Conservation (phyloP, 805 yeast genomes). For the Hemisphaericaspora nanyangensis region DNA sequence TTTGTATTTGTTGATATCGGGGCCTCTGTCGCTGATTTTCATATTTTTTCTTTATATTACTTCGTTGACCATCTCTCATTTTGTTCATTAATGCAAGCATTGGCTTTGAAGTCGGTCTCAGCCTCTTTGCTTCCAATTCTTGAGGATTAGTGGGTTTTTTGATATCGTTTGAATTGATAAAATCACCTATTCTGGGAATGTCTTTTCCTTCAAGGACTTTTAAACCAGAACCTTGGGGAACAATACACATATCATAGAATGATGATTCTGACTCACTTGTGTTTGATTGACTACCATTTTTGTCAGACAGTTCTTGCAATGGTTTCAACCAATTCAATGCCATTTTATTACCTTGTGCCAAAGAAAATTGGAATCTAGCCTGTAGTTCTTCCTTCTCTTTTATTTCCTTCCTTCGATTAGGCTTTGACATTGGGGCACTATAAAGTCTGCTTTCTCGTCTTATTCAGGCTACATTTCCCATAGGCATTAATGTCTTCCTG, state of each 20-base stretch:
- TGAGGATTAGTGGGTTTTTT: slow-evolving; percentile 5
- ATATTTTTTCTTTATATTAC: slow-evolving; percentile 14
- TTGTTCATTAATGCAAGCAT: slow-evolving; percentile 37
- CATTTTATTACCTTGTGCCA: slow-evolving; percentile 30
- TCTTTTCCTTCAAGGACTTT: slow-evolving; percentile 9
- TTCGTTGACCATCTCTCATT: slow-evolving; percentile 25
- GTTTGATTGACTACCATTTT: slow-evolving; percentile 1
- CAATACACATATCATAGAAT: slow-evolving; percentile 33
- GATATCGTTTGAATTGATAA: slow-evolving; percentile 14
- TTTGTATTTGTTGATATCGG: not conserved
- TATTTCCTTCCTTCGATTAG: slow-evolving; percentile 37
- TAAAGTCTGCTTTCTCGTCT: too few species aligned
- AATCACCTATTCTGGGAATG: slow-evolving; percentile 23
- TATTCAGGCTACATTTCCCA: too few species aligned
- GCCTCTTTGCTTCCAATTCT: not conserved
- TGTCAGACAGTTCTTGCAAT: not conserved
- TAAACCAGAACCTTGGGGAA: slow-evolving; percentile 30
- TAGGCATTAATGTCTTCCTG: too few species aligned
- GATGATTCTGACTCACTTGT: slow-evolving; percentile 8
- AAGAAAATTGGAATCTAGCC: slow-evolving; percentile 42
- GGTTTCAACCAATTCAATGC: slow-evolving; percentile 39
- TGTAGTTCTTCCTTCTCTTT: slow-evolving; percentile 45
- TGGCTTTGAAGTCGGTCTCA: slow-evolving; percentile 23
- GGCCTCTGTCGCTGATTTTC: not conserved
- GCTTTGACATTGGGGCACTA: slow-evolving; percentile 4